phyloP scores from a whole-genome alignment of 2,329 filamentous ascomycete species.

The Sporothrix euskadiensis region DNA sequence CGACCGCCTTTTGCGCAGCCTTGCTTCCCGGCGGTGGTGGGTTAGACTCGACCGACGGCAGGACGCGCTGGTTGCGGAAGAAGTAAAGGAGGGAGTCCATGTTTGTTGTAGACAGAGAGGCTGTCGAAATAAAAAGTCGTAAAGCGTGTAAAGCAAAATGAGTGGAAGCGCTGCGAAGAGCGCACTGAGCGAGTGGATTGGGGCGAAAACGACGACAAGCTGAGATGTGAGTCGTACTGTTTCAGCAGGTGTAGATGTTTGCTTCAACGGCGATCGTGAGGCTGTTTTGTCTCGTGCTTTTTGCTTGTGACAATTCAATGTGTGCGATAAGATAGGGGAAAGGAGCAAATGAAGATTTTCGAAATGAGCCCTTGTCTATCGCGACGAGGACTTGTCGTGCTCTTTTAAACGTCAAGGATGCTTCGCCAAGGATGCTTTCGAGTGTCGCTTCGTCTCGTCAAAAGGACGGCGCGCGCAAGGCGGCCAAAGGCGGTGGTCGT shows the following conservation, averaged over 20 bases:
- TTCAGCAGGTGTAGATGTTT: neutral
- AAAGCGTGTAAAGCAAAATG: neutral
- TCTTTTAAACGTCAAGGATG: neutral
- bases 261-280: neutral
- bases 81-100: slow-evolving; percentile 27
- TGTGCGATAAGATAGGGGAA: neutral
- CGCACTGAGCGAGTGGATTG: slow-evolving; percentile 8
- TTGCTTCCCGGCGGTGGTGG: neutral
- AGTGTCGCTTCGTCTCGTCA: neutral
- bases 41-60: slow-evolving; percentile 17
- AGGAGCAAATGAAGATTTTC: slow-evolving; percentile 8
- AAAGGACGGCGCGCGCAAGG: neutral
- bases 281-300: neutral
- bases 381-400: neutral
- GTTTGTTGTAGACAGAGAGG: neutral
- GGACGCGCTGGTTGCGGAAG: slow-evolving; percentile 20
- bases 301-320: neutral
- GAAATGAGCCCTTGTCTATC: neutral
- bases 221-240: neutral
- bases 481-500: neutral
- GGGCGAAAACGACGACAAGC: neutral
- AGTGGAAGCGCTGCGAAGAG: neutral
- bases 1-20: neutral
- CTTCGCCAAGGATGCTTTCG: neutral
- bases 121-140: neutral